Conservation (phyloP, 1,284 basidiomycete species). For the Sporisorium exsertum region DNA sequence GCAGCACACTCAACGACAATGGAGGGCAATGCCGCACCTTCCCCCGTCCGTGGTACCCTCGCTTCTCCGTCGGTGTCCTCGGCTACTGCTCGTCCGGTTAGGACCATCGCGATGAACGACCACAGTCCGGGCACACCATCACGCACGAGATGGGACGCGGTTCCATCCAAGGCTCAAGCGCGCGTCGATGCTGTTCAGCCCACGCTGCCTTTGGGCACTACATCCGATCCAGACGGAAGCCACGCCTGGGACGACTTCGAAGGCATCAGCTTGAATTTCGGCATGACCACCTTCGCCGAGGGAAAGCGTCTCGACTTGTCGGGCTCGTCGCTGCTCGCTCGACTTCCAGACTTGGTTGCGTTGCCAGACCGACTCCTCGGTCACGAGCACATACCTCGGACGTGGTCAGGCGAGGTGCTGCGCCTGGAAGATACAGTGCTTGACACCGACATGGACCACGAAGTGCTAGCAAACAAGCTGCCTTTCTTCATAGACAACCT, state of each 20-base stretch:
- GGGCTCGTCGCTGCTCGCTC: conserved; percentile 12
- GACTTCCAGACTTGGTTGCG: conserved; percentile 21
- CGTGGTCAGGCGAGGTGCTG: conserved; percentile 27
- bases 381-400: conserved; percentile 21
- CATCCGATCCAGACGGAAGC: background rate
- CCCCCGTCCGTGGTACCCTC: conserved; percentile 1
- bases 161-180: background rate
- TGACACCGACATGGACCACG: conserved; percentile 30
- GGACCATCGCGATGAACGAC: conserved; percentile 1
- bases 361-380: conserved; percentile 33
- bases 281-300: conserved; percentile 38
- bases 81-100: conserved; percentile 7
- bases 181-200: background rate
- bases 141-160: conserved; percentile 4
- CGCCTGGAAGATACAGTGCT: conserved; percentile 39
- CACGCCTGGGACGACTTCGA: conserved; percentile 48
- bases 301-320: conserved; percentile 12
- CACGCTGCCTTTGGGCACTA: background rate
- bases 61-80: conserved; percentile 16
- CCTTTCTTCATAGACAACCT: conserved; percentile 33
- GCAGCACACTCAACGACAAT: background rate
- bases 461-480: conserved; percentile 15
- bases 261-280: conserved; percentile 61
- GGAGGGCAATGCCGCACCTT: background rate
- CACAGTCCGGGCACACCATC: conserved; percentile 31